Conservation (phyloP, 805 yeast genomes). For the Dipodascus albidus region DNA sequence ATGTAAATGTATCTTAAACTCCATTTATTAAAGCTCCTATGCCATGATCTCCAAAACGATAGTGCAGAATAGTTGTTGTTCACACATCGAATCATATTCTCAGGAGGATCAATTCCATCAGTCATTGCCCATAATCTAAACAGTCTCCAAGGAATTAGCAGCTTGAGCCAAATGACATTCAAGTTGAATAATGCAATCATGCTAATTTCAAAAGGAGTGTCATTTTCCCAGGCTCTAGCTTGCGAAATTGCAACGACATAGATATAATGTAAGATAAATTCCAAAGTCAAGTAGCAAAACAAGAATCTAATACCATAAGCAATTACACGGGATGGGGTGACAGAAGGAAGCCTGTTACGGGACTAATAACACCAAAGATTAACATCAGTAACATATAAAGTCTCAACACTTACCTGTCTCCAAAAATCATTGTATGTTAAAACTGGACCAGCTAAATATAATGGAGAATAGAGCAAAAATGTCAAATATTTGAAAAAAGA, state of each 20-base stretch:
- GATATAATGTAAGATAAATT: constrained; percentile 71
- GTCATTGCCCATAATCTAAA: constrained; percentile 85
- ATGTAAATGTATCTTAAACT: constrained; percentile 77
- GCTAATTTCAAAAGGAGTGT: constrained; percentile 83
- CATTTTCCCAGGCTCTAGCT: constrained; percentile 79
- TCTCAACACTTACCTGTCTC: constrained; percentile 36
- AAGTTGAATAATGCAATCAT: constrained; percentile 90
- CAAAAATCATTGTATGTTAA: constrained; percentile 84
- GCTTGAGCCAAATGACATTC: constrained; percentile 84
- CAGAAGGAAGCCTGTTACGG: constrained; percentile 45
- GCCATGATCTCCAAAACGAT: constrained; percentile 99
- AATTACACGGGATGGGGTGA: constrained; percentile 38
- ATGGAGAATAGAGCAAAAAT: constrained; percentile 74
- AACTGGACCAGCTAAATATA: constrained; percentile 92
- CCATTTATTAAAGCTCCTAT: constrained; percentile 87
- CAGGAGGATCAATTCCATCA: constrained; percentile 96
- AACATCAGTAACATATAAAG: neutral
- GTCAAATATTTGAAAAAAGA: constrained; percentile 55
- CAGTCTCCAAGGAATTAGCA: constrained; percentile 91
- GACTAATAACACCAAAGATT: constrained; percentile 17
- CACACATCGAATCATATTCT: constrained; percentile 94
- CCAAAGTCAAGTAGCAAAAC: constrained; percentile 79
- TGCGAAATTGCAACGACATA: constrained; percentile 91
- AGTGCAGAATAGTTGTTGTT: constrained; percentile 85
- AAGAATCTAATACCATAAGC: constrained; percentile 57